Conservation (phyloP, 1,284 basidiomycete species). For the Ceraceosorus guamensis region DNA sequence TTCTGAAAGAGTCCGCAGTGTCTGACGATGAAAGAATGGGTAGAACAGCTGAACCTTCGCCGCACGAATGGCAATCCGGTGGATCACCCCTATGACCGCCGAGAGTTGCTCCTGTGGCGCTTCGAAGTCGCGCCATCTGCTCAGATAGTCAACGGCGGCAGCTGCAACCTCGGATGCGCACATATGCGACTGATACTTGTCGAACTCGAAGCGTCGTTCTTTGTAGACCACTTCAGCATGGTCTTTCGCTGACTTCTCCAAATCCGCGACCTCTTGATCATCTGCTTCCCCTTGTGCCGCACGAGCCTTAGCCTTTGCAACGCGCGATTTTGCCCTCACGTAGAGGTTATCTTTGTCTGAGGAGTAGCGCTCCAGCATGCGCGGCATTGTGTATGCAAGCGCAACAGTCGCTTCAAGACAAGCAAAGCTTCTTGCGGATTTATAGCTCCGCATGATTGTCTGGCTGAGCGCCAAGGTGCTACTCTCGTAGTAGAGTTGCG, state of each 20-base stretch:
- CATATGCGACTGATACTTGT: conserved; percentile 39
- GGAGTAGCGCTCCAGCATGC: conserved; percentile 42
- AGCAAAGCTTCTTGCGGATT: conserved; percentile 35
- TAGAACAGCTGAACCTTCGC: conserved; percentile 33
- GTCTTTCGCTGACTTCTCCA: conserved; percentile 25
- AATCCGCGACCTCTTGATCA: conserved; percentile 17
- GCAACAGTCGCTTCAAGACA: conserved; percentile 37
- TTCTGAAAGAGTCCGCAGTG: conserved; percentile 22
- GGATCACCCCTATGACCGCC: conserved; percentile 37
- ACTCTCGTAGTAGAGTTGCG: conserved; percentile 42
- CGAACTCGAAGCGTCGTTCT: conserved; percentile 43
- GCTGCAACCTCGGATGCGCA: conserved; percentile 33
- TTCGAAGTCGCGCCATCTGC: conserved; percentile 35
- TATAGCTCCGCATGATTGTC: conserved; percentile 34
- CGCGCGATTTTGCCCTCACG: conserved; percentile 33
- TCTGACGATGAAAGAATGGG: conserved; percentile 17
- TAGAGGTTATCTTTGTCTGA: conserved; percentile 40
- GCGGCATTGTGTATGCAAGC: conserved; percentile 40
- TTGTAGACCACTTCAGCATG: conserved; percentile 19
- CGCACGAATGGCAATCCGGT: conserved; percentile 40
- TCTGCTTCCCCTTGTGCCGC: not conserved
- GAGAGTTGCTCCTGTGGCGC: conserved; percentile 29
- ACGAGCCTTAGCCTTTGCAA: conserved; percentile 12
- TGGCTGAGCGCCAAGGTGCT: conserved; percentile 36
- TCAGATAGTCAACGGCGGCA: conserved; percentile 35